These are phyloP conservation scores for Hyaloperonospora brassicae DNA, from an alignment of 352 stramenopile species.

Conservation along the genomic window DNA sequence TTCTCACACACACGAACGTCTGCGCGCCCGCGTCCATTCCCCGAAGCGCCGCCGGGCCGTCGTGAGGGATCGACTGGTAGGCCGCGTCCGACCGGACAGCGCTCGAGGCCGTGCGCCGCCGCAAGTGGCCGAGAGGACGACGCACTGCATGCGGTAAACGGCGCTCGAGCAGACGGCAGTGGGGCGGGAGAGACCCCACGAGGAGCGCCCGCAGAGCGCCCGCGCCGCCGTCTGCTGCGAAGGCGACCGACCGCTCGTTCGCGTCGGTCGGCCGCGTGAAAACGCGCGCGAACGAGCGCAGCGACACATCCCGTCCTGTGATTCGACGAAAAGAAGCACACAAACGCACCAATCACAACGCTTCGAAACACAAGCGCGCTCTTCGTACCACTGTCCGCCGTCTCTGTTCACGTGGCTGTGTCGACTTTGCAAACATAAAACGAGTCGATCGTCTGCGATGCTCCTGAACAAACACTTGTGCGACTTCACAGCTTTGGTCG, in stretches of 20 bases:
- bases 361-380: too few species aligned
- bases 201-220: constrained; percentile 59
- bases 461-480: too few species aligned
- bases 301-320: constrained; percentile 56
- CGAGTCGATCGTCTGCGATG: too few species aligned
- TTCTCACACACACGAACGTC: constrained; percentile 49
- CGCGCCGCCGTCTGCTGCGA: constrained; percentile 51
- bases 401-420: too few species aligned
- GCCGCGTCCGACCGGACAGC: constrained; percentile 54
- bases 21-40: constrained; percentile 47
- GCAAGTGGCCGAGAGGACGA: constrained; percentile 60
- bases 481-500: too few species aligned
- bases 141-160: constrained; percentile 80
- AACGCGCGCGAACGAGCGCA: constrained; percentile 52
- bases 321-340: constrained; percentile 6
- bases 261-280: constrained; percentile 37
- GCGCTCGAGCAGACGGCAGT: constrained; percentile 71
- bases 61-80: constrained; percentile 58
- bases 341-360: neutral
- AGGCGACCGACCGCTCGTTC: constrained; percentile 62
- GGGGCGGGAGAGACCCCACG: constrained; percentile 69
- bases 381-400: too few species aligned
- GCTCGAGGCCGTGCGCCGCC: constrained; percentile 47
- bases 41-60: constrained; percentile 37
- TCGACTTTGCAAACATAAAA: too few species aligned